A percentile compares a stretch with the other conserved stretches of the same genome.
Evolutionary conservation across 768 basidiomycete species (phyloP).

Genomic region (Tephrocybe sp.): DNA sequence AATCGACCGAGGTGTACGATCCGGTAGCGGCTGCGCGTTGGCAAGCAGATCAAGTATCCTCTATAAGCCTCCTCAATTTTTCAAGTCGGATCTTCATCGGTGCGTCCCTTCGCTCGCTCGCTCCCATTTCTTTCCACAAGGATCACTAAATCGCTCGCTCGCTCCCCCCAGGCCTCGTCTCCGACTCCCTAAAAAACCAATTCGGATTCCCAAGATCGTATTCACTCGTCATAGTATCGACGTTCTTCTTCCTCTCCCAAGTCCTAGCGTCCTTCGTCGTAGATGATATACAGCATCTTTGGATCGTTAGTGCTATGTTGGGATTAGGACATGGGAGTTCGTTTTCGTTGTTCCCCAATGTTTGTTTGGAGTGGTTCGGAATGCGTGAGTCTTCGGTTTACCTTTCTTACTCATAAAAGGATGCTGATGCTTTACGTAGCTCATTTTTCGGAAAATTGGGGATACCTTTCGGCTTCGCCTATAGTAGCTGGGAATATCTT

Average conservation of each 20-base stretch:
- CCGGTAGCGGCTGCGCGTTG: slow-evolving; percentile 63
- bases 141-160: neutral
- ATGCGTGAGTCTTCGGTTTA: too few relatives aligned
- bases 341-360: too few relatives aligned
- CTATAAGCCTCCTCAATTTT: slow-evolving; percentile 80
- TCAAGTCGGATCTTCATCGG: slow-evolving; percentile 75
- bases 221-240: slow-evolving; percentile 64
- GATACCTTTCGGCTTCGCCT: slow-evolving; percentile 71
- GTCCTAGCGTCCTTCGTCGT: slow-evolving; percentile 53
- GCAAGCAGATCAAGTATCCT: slow-evolving; percentile 85
- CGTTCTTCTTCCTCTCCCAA: slow-evolving; percentile 72
- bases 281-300: slow-evolving; percentile 58
- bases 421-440: slow-evolving; percentile 28
- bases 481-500: slow-evolving; percentile 80
- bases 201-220: slow-evolving; percentile 63
- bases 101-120: slow-evolving; percentile 22
- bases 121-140: neutral
- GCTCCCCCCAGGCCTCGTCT: slow-evolving; percentile 48
- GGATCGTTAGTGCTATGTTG: slow-evolving; percentile 56
- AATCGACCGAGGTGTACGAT: too few relatives aligned
- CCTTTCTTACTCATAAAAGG: neutral
- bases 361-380: too few relatives aligned
- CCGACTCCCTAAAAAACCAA: slow-evolving; percentile 60
- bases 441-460: slow-evolving; percentile 87
- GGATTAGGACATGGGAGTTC: too few relatives aligned